A percentile compares a stretch with the other conserved stretches of the same genome.
phyloP scores from a whole-genome alignment of 176 grass and related monocot genomes.

The Hsuehochloa calcarea region DNA sequence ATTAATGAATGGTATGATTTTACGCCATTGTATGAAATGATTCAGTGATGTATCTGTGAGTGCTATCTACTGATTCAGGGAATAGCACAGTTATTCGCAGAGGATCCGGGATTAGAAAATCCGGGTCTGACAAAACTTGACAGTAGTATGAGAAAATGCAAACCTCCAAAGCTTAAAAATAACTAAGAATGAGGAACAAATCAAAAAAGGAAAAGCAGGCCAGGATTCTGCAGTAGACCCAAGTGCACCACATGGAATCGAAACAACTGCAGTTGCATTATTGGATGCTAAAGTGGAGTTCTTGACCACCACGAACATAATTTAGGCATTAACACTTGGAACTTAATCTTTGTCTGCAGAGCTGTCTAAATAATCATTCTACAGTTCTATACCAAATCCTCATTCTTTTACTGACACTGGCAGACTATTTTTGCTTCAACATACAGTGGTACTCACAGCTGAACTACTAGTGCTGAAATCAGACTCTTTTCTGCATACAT shows the following conservation, averaged over 20 bases:
- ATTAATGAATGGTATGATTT: no score
- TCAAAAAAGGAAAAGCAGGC: background rate
- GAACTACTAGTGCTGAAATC: background rate
- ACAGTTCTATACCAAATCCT: constrained; percentile 28
- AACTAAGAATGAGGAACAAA: background rate
- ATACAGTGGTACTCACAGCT: background rate
- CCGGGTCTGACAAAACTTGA: no score
- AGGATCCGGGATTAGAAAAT: no score
- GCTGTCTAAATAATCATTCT: background rate
- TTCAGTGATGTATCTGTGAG: no score
- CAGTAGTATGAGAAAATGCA: background rate
- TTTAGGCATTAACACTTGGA: constrained; percentile 13
- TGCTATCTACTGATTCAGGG: no score
- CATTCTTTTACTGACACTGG: background rate
- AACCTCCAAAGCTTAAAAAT: background rate
- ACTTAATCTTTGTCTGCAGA: constrained; percentile 38
- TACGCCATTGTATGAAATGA: no score
- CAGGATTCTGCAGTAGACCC: background rate
- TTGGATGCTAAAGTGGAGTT: constrained; percentile 3
- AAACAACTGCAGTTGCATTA: background rate
- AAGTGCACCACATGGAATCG: background rate
- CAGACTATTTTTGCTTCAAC: background rate
- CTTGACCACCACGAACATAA: constrained; percentile 12
- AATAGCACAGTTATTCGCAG: no score
- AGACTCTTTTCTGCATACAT: background rate